phyloP scores from a whole-genome alignment of 345 rosid genomes.

The Triadica sebifera region DNA sequence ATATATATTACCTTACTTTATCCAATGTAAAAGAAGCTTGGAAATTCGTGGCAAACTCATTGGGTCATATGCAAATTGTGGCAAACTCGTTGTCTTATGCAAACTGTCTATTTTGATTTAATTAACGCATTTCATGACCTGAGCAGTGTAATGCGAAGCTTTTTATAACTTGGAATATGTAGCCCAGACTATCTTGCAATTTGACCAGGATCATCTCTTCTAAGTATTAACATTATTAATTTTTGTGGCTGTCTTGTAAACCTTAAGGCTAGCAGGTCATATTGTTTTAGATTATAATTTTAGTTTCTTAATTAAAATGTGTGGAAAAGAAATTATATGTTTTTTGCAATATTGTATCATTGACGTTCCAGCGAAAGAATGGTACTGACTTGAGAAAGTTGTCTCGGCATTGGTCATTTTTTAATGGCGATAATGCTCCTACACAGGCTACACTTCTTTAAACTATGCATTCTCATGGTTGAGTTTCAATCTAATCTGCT shows the following conservation, averaged over 20 bases:
- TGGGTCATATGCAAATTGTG: neutral
- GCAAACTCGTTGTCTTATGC: neutral
- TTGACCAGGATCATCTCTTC: neutral
- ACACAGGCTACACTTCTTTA: neutral
- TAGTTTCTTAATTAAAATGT: neutral
- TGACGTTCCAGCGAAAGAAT: neutral
- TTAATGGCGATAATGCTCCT: neutral
- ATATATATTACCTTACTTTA: neutral
- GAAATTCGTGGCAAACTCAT: neutral
- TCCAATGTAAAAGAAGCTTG: neutral
- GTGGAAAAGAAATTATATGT: neutral
- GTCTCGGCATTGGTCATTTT: neutral
- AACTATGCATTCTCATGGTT: neutral
- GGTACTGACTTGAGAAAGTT: neutral
- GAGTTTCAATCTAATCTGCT: neutral
- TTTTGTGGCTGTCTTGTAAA: neutral
- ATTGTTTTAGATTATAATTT: neutral
- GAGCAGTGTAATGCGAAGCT: neutral
- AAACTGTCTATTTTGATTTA: neutral
- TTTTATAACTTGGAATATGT: slow-evolving; percentile 5
- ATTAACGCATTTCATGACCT: neutral
- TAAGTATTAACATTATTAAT: neutral
- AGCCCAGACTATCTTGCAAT: neutral
- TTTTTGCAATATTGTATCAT: neutral
- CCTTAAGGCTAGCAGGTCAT: neutral